Conservation (phyloP, 306 rosid genomes). For the Astragalus glycyphyllos region DNA sequence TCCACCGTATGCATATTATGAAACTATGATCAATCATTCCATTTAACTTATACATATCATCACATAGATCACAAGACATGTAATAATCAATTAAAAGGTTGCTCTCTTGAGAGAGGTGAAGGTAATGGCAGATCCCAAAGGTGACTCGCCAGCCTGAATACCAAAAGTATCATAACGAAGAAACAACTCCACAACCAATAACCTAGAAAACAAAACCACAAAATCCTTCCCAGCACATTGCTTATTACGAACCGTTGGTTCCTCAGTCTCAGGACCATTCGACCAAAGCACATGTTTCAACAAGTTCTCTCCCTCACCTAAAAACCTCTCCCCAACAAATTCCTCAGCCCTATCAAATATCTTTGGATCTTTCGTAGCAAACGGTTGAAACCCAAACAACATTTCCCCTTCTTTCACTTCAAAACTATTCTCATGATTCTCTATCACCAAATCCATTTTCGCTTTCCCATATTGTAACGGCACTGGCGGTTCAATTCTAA, state of each 20-base stretch:
- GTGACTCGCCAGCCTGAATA: conserved; percentile 51
- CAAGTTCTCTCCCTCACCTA: conserved; percentile 83
- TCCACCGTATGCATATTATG: no score
- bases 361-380: conserved; percentile 82
- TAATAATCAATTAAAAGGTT: conserved; percentile 36
- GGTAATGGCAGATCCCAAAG: conserved; percentile 67
- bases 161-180: conserved; percentile 77
- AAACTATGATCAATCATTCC: no score
- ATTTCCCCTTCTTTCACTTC: conserved; percentile 77
- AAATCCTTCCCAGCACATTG: conserved; percentile 93
- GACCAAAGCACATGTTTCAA: conserved; percentile 89
- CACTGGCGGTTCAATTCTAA: conserved; percentile 93
- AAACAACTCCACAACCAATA: conserved; percentile 76
- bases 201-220: conserved; percentile 59
- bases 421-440: conserved; percentile 78
- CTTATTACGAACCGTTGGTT: conserved; percentile 61
- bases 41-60: no score
- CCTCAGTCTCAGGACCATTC: conserved; percentile 79
- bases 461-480: conserved; percentile 78
- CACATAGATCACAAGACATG: no score
- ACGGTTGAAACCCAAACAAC: conserved; percentile 87
- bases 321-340: conserved; percentile 75
- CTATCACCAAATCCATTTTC: conserved; percentile 68
- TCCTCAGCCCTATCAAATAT: conserved; percentile 69
- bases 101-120: conserved; percentile 76